Evolutionary conservation across 2,329 filamentous ascomycete species (phyloP).

Genomic region (Trichoderma guizhouense): DNA sequence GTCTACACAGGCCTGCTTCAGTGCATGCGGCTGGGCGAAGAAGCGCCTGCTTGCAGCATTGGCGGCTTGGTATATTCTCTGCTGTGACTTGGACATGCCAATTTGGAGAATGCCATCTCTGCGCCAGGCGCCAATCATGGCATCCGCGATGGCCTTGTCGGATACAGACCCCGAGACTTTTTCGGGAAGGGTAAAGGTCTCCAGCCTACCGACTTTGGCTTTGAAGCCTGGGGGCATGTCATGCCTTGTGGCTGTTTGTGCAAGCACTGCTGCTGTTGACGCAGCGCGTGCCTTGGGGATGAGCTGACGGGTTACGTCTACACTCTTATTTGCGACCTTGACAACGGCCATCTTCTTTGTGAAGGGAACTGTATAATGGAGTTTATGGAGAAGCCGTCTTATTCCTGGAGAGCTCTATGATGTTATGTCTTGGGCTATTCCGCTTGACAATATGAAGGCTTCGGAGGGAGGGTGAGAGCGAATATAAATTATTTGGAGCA

Average conservation of each 20-base stretch:
- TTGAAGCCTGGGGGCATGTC: constrained; percentile 29
- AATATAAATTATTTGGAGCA: neutral
- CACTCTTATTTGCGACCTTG: neutral
- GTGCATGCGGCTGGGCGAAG: constrained; percentile 34
- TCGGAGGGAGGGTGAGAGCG: neutral
- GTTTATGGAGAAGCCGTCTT: neutral
- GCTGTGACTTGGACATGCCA: constrained; percentile 36
- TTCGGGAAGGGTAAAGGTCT: constrained; percentile 42
- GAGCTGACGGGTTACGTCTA: neutral
- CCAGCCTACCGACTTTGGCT: constrained; percentile 29
- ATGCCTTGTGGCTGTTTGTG: neutral
- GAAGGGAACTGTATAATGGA: neutral
- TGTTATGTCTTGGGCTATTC: neutral
- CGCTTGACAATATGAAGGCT: neutral
- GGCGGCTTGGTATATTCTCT: constrained; percentile 35
- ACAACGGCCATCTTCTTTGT: neutral
- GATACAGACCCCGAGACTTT: constrained; percentile 32
- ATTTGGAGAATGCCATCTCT: constrained; percentile 47
- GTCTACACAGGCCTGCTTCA: constrained; percentile 44
- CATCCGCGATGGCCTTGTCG: constrained; percentile 38
- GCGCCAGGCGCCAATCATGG: constrained; percentile 42
- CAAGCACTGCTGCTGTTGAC: constrained; percentile 4
- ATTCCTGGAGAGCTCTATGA: neutral
- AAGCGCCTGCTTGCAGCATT: constrained; percentile 37
- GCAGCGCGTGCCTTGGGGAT: neutral